Evolutionary conservation across 2,329 filamentous ascomycete genomes (phyloP), one percentile per base, ranked within the genome.

Genomic region (Escovopsis weberi): DNA sequence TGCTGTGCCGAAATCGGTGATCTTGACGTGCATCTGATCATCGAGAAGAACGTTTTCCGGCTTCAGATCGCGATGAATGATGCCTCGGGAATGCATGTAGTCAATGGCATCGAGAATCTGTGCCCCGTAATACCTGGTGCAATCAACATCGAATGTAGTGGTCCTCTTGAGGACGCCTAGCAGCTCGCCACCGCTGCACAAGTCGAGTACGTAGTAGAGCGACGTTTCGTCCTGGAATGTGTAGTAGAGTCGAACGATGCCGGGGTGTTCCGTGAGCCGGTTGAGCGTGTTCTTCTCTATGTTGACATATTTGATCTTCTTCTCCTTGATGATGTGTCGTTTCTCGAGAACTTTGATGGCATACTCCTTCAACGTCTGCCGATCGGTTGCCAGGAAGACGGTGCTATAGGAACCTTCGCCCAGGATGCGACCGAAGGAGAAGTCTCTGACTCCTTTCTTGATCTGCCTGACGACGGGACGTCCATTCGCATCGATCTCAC

Each of bases 301-400:
- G 63, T 96, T 98, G 63, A 98, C 91, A 57, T 98, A 98, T 70
- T 98, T 98, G 56, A 98, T 94, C 72, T 98, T 98, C 64, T 94
- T 96, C 66, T 98, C 91, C 64, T 96, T 98, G 70, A 98, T 98
- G 57, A 98, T 98, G 61, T 98, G 91, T 55, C 87, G 78, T 66
- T 98, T 98, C 64, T 98, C 91, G 38, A 98, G 75, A 12, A 98
- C 89, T 61, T 98, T 98, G 65, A 98, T 88, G 26, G 91, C 91
- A 57, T 96, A 96, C 60, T 98, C 89, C 55, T 94, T 94, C 45
- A 93, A 67, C 1, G 86, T 94, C 61, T 94, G 86, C 47, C 89
- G 80, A 61, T 98, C 91, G 4, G 87, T 94, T 33, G 88, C 91
- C 41, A 91, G 78, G 49, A 91, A 78, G 33, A 98, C 91, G 8